Evolutionary conservation across 1,139 yeast species (phyloP).

Genomic region (Diutina ranongensis): DNA sequence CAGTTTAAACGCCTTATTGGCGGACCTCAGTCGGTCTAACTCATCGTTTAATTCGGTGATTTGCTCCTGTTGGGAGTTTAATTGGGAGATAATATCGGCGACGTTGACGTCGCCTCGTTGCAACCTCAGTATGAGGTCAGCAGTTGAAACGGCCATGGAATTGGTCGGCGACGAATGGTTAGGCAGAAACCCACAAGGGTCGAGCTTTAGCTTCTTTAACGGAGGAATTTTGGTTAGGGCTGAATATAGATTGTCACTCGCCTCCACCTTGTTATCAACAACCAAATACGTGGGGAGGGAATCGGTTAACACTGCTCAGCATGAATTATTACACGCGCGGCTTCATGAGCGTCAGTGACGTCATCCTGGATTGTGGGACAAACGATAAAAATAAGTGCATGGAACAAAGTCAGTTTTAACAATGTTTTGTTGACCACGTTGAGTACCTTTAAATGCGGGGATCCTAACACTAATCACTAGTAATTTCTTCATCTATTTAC

Average conservation of each 20-base stretch:
- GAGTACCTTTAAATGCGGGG: too few relatives aligned
- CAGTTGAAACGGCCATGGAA: neutral
- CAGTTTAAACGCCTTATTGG: slow-evolving; percentile 66
- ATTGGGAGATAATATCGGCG: neutral
- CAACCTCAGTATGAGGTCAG: neutral
- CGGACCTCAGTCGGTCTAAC: slow-evolving; percentile 13
- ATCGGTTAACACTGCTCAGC: too few relatives aligned
- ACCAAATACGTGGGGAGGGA: neutral
- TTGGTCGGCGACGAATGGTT: neutral
- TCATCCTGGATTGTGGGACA: too few relatives aligned
- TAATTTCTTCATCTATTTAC: too few relatives aligned
- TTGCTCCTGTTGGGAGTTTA: neutral
- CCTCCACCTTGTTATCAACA: neutral
- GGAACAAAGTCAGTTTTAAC: too few relatives aligned
- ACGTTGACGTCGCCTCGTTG: neutral
- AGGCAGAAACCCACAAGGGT: neutral
- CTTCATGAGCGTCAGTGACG: too few relatives aligned
- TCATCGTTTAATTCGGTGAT: neutral
- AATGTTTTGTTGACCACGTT: too few relatives aligned
- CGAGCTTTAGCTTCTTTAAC: neutral
- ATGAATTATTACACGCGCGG: neutral
- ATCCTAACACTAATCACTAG: too few relatives aligned
- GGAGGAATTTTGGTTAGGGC: neutral
- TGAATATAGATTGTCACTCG: neutral
- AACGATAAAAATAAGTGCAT: too few relatives aligned